Evolutionary conservation across 2,329 filamentous ascomycete species (phyloP), one percentile per base, ranked within the genome.

Genomic region (Aplosporella prunicola): DNA sequence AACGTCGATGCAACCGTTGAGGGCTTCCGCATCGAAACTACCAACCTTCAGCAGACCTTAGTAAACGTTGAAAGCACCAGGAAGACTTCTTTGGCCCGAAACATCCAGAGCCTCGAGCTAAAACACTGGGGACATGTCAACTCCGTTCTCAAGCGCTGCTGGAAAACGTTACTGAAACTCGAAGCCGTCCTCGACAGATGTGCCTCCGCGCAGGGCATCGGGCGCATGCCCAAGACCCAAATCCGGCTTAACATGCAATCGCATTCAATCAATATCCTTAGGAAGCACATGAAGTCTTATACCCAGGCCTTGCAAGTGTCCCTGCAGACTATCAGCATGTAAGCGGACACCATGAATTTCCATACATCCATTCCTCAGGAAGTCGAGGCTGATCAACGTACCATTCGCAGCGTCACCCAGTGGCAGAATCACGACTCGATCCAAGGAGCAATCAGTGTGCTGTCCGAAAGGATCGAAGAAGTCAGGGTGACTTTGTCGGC

Each of bases 261-360:
- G 9, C 37, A 39, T 14, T 33, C 32, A 11, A 28, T 39, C 18
- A 23, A 20, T n/a, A 39, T 34, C n/a, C 15, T 39, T 18, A 28
- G 37, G 20, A 33, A 31, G 9, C 31, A 39, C 9, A 28, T 39
- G 13, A 39, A 39, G 24, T 39, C 37, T 11, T 33, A 39, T 13
- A 39, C 37, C 6, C 37, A 34, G 11, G 37, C 37, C 17, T 32
- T 39, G 18, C 37, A 39, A n/a, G 30, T 39, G 2, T 39, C 31
- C 9, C 7, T 39, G 25, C 32, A 30, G 11, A 32, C 31, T 15
- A 13, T 39, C 16, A 34, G 26, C 5, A 20, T 39, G 34, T 36
- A 23, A 36, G 34, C n/a, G n/a, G n/a, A n/a, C n/a, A n/a, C n/a
- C n/a, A n/a, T n/a, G n/a, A n/a, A n/a, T n/a, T n/a, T n/a, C n/a